Conservation (phyloP, 306 rosid genomes). For the Ammopiptanthus mongolicus region DNA sequence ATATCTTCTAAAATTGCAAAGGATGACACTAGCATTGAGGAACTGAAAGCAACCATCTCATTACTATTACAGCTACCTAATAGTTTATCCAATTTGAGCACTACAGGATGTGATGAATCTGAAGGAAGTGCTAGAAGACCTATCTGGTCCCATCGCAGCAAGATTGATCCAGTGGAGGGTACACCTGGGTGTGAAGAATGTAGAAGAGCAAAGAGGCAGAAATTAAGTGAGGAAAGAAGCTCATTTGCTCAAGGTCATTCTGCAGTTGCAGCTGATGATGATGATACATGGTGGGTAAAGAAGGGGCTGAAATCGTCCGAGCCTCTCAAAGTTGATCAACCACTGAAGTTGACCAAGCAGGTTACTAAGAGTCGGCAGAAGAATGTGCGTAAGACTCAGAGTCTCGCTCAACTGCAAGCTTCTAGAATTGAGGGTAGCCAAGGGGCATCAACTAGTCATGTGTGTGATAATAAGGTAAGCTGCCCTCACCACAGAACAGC, state of each 20-base stretch:
- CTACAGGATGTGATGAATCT: slow-evolving; percentile 52
- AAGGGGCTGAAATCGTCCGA: slow-evolving; percentile 66
- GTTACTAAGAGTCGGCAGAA: slow-evolving; percentile 68
- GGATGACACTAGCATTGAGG: slow-evolving; percentile 53
- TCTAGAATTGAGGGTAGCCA: slow-evolving; percentile 95
- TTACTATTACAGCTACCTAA: slow-evolving; percentile 62
- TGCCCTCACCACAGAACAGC: slow-evolving; percentile 80
- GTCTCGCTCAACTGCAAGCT: slow-evolving; percentile 85
- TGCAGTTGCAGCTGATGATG: slow-evolving; percentile 60
- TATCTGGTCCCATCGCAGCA: slow-evolving; percentile 37
- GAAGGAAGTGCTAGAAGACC: slow-evolving; percentile 54
- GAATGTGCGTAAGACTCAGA: slow-evolving; percentile 66
- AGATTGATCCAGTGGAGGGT: slow-evolving; percentile 59
- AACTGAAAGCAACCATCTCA: slow-evolving; percentile 64
- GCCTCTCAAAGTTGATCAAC: slow-evolving; percentile 66
- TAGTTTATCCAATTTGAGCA: slow-evolving; percentile 29
- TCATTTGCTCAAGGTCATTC: slow-evolving; percentile 48
- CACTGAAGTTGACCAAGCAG: slow-evolving; percentile 61
- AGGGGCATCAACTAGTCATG: slow-evolving; percentile 97
- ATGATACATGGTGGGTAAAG: slow-evolving; percentile 85
- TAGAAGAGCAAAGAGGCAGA: slow-evolving; percentile 76
- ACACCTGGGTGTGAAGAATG: slow-evolving; percentile 98
- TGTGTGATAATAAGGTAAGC: slow-evolving; percentile 73
- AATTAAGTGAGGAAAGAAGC: slow-evolving; percentile 66
- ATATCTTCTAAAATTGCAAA: slow-evolving; percentile 42